Evolutionary conservation across 2,329 filamentous ascomycete genomes (phyloP).

Genomic region (Penicillium aurantiogriseum): DNA sequence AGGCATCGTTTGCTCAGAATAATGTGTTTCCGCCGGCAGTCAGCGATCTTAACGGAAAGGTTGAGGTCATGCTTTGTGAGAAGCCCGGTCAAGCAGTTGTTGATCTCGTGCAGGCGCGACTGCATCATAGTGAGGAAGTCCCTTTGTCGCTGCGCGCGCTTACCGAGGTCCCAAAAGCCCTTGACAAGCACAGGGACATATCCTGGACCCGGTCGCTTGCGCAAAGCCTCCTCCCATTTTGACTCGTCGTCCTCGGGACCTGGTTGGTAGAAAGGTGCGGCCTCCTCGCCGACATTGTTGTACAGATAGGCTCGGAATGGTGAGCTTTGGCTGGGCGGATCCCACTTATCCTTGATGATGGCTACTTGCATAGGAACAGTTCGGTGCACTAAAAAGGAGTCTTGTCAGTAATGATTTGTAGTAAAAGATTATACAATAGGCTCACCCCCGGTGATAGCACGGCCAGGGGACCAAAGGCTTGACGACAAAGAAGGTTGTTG

Average conservation of each 20-base stretch:
- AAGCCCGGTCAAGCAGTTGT: slow-evolving; percentile 58
- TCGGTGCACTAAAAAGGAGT: slow-evolving; percentile 51
- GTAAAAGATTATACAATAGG: slow-evolving; percentile 11
- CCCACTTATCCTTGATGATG: slow-evolving; percentile 63
- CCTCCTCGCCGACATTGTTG: slow-evolving; percentile 59
- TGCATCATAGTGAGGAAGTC: slow-evolving; percentile 58
- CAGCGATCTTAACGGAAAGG: slow-evolving; percentile 57
- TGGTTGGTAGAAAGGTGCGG: slow-evolving; percentile 62
- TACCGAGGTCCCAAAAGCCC: slow-evolving; percentile 60
- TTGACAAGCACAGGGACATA: slow-evolving; percentile 61
- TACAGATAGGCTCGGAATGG: slow-evolving; percentile 63
- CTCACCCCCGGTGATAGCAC: slow-evolving; percentile 44
- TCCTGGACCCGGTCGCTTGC: slow-evolving; percentile 56
- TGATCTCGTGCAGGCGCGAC: slow-evolving; percentile 63
- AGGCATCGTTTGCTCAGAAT: slow-evolving; percentile 60
- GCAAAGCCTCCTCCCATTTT: slow-evolving; percentile 64
- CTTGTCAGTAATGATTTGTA: slow-evolving; percentile 13
- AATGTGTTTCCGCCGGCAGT: slow-evolving; percentile 59
- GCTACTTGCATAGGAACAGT: slow-evolving; percentile 60
- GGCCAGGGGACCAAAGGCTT: slow-evolving; percentile 45
- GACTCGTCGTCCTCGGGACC: slow-evolving; percentile 56
- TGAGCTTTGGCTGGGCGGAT: slow-evolving; percentile 51
- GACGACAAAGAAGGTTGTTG: slow-evolving; percentile 32
- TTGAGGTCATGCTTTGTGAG: slow-evolving; percentile 61
- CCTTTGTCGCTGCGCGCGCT: slow-evolving; percentile 57